Base-by-base conservation (phyloP, 2,329 filamentous ascomycete species). In the Xylariaceae sp. region DNA sequence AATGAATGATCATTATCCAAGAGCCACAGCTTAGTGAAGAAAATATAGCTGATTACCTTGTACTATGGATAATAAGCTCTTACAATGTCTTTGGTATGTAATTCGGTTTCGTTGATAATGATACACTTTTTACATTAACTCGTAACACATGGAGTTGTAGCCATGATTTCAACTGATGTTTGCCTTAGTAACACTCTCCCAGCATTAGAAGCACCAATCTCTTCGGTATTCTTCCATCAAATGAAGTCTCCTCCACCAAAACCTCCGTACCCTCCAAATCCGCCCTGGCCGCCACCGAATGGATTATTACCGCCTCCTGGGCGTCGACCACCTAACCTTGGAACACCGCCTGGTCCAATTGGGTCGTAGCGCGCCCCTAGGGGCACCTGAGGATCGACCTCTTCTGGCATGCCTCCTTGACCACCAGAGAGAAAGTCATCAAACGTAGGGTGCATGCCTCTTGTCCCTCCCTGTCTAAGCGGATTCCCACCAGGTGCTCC, bases 361-460 rank as follows among this genome's bases (percentile, higher is more conserved):
- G 94, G 94, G 78, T 98, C 95, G 77, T 92, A 98, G 63, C 95
- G 82, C n/a, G 92, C 89, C 1, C 95, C 95, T 2, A 92, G 92
- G 4, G 95, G 95, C 24, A 86, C 88, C 70, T 88, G 88, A 1
- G 89, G 87, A 69, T 93, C 84, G 68, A 83, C 88, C 0, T 76
- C 78, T 31, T 75, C 74, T 8, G 78, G 74, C 1, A 79, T 81
- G 6, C 78, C 78, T 8, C 37, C 40, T 11, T 73, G 74, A 0
- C 87, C 88, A 5, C 82, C 82, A 70, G 96, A 96, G 44, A 97
- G 75, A 6, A 91, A 92, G 70, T 98, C 93, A 67, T 96, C 92
- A 71, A 96, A 95, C 0, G 93, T 96, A 1, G 95, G 95, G 74
- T 97, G 91, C 95, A 99, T 99, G 1, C 95, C 95, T 11, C 89